phyloP scores from a whole-genome alignment of 176 grass and related monocot species.

The Canna indica region DNA sequence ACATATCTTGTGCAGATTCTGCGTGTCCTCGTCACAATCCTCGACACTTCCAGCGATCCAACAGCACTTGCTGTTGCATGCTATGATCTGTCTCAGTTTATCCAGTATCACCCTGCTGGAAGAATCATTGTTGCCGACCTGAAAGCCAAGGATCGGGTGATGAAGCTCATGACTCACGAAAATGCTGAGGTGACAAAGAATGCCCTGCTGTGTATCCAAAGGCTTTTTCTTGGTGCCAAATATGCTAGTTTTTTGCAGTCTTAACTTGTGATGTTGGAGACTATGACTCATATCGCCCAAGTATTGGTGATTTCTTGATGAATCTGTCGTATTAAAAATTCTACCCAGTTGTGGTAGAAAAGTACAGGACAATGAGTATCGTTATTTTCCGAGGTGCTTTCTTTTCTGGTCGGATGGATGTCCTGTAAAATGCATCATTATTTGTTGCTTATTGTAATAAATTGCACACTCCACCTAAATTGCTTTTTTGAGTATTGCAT shows the following conservation, averaged over 20 bases:
- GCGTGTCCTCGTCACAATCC: slow-evolving; percentile 70
- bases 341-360: neutral
- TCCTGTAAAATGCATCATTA: slow-evolving; percentile 32
- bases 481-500: neutral
- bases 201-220: slow-evolving; percentile 66
- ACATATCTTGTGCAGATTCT: slow-evolving; percentile 47
- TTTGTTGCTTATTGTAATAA: slow-evolving; percentile 61
- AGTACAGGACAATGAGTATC: slow-evolving; percentile 8
- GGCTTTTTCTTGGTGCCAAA: slow-evolving; percentile 92
- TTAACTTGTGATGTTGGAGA: slow-evolving; percentile 27
- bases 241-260: slow-evolving; percentile 83
- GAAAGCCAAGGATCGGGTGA: slow-evolving; percentile 86
- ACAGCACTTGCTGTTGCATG: slow-evolving; percentile 79
- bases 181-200: slow-evolving; percentile 86
- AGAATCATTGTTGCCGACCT: slow-evolving; percentile 59
- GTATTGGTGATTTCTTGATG: slow-evolving; percentile 23
- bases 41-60: slow-evolving; percentile 64
- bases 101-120: slow-evolving; percentile 82
- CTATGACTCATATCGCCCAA: slow-evolving; percentile 20
- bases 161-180: slow-evolving; percentile 92
- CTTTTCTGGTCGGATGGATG: slow-evolving; percentile 24
- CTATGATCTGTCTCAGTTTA: slow-evolving; percentile 92
- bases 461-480: neutral
- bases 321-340: neutral
- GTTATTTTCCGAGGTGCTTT: slow-evolving; percentile 26